Conservation (phyloP, 2,329 filamentous ascomycete species). For the Microcyclosporella mali region DNA sequence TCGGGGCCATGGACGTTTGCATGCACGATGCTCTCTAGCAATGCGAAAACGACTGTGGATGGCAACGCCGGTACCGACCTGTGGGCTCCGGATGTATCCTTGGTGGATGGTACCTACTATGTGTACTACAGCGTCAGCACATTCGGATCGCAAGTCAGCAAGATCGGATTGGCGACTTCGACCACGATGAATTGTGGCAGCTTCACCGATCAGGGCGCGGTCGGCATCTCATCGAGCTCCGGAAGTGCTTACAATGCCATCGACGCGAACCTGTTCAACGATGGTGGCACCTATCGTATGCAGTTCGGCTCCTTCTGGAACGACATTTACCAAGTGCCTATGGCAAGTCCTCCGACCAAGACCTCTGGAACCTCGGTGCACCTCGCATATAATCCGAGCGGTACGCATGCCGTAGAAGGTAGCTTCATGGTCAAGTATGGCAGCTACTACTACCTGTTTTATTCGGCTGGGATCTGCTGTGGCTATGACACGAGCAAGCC, state of each 20-base stretch:
- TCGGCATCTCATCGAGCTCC: slow-evolving; percentile 43
- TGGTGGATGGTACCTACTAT: slow-evolving; percentile 55
- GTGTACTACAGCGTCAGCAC: slow-evolving; percentile 61
- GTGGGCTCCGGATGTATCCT: slow-evolving; percentile 57
- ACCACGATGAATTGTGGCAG: slow-evolving; percentile 46
- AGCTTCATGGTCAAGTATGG: slow-evolving; percentile 51
- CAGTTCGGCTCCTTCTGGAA: slow-evolving; percentile 66
- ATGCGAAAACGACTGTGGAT: slow-evolving; percentile 36
- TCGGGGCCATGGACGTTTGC: slow-evolving; percentile 47
- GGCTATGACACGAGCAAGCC: slow-evolving; percentile 49
- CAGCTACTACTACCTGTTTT: slow-evolving; percentile 60
- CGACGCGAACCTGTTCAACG: slow-evolving; percentile 43
- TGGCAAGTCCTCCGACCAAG: slow-evolving; percentile 34
- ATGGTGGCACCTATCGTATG: slow-evolving; percentile 43
- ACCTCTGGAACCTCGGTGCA: slow-evolving; percentile 37
- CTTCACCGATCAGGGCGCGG: slow-evolving; percentile 57
- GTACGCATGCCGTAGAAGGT: slow-evolving; percentile 52
- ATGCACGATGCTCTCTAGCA: slow-evolving; percentile 42
- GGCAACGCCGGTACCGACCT: slow-evolving; percentile 45
- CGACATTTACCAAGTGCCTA: slow-evolving; percentile 55
- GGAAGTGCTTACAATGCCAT: slow-evolving; percentile 47
- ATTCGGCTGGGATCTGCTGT: slow-evolving; percentile 57
- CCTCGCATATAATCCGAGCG: slow-evolving; percentile 49
- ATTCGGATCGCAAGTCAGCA: slow-evolving; percentile 56
- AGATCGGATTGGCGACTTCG: slow-evolving; percentile 55